These are phyloP conservation scores for Phytomonas sp. DNA, from an alignment of 208 protist species.

Conservation along the genomic window DNA sequence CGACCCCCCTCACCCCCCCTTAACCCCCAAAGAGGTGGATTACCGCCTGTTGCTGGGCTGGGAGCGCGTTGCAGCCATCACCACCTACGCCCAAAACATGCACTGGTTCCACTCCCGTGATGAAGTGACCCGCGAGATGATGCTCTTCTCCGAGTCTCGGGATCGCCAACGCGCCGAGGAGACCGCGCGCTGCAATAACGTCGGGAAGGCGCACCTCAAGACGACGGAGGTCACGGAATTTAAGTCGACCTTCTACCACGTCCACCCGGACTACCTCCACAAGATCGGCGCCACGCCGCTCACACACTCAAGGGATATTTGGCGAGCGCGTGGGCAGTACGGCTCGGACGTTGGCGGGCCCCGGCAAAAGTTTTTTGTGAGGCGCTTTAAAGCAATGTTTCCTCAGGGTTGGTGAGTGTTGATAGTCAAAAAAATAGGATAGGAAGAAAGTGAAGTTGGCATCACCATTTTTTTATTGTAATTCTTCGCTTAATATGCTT, in stretches of 20 bases:
- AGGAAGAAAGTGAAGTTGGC: background rate
- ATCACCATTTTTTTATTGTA: background rate
- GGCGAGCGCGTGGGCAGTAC: conserved; percentile 80
- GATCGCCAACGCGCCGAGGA: conserved; percentile 47
- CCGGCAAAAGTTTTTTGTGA: conserved; percentile 82
- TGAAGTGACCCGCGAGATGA: conserved; percentile 80
- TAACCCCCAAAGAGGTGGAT: conserved; percentile 64
- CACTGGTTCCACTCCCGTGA: conserved; percentile 87
- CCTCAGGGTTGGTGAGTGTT: conserved; percentile 71
- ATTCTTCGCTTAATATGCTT: background rate
- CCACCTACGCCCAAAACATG: conserved; percentile 85
- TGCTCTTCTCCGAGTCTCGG: conserved; percentile 62
- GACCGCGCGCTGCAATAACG: conserved; percentile 40
- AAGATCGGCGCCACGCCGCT: conserved; percentile 68
- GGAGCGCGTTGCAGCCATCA: conserved; percentile 60
- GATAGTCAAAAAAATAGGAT: background rate
- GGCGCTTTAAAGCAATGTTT: conserved; percentile 83
- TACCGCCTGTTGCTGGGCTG: conserved; percentile 73
- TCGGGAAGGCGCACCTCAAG: conserved; percentile 39
- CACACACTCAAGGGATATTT: conserved; percentile 70
- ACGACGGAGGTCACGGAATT: conserved; percentile 80
- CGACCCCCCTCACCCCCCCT: conserved; percentile 37
- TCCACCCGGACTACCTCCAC: conserved; percentile 78
- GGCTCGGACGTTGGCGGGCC: conserved; percentile 78
- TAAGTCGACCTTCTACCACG: conserved; percentile 79